These are phyloP conservation scores for Ploettnerulaceae sp. DNA, from an alignment of 2,329 filamentous ascomycete species.

Conservation along the genomic window DNA sequence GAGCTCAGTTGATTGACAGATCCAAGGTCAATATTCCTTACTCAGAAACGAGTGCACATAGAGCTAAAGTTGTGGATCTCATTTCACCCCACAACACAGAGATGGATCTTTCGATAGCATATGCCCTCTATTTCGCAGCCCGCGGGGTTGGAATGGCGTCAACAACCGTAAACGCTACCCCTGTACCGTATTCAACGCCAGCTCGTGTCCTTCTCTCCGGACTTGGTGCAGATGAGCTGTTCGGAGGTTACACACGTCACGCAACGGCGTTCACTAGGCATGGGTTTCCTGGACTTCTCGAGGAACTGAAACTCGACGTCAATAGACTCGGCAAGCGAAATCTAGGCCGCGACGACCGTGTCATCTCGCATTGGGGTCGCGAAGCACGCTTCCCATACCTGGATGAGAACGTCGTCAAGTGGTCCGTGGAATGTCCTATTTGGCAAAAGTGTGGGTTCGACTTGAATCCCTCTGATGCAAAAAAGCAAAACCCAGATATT, in stretches of 20 bases:
- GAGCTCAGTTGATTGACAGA: not conserved
- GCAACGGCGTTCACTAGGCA: conserved; percentile 65
- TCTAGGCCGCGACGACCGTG: conserved; percentile 85
- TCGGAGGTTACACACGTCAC: conserved; percentile 88
- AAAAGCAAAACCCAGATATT: conserved; percentile 39
- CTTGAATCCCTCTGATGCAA: conserved; percentile 24
- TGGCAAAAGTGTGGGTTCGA: conserved; percentile 87
- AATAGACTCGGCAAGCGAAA: conserved; percentile 87
- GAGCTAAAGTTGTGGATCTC: conserved; percentile 63
- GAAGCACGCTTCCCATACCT: conserved; percentile 89
- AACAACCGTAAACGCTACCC: conserved; percentile 10
- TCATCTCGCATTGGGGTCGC: conserved; percentile 82
- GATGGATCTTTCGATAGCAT: conserved; percentile 95
- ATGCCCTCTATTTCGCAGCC: conserved; percentile 91
- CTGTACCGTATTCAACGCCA: conserved; percentile 54
- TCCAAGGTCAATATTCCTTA: conserved; percentile 74
- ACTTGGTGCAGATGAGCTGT: conserved; percentile 91
- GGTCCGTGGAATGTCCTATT: conserved; percentile 69
- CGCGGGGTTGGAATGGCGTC: conserved; percentile 53
- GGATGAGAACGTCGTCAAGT: conserved; percentile 79
- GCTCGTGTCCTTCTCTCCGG: conserved; percentile 87
- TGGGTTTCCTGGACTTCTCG: conserved; percentile 66
- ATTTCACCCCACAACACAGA: conserved; percentile 95
- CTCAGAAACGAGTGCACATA: conserved; percentile 63
- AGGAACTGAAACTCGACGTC: conserved; percentile 83